Evolutionary conservation across 1,284 basidiomycete genomes (phyloP).

Genomic region (Rhodofomes roseus): DNA sequence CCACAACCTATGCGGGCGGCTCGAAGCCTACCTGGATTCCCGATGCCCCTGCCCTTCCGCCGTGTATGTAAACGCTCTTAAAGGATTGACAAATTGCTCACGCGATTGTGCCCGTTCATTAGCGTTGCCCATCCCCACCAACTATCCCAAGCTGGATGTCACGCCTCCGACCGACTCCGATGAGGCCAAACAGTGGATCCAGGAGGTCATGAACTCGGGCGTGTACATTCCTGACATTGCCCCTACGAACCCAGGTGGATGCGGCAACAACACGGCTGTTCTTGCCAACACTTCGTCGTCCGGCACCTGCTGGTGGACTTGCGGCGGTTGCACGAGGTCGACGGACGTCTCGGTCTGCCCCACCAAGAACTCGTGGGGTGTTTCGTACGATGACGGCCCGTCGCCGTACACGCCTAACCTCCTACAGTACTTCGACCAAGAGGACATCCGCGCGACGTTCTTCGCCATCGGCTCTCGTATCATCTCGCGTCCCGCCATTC

Average conservation of each 20-base stretch:
- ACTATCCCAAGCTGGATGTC: constrained; percentile 72
- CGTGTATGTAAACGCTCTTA: constrained; percentile 31
- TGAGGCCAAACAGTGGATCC: constrained; percentile 72
- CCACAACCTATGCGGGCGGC: constrained; percentile 39
- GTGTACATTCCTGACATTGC: constrained; percentile 52
- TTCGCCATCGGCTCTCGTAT: constrained; percentile 84
- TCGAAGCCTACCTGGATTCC: constrained; percentile 39
- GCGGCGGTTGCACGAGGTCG: constrained; percentile 66
- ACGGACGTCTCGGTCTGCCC: constrained; percentile 76
- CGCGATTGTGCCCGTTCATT: not conserved
- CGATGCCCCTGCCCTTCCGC: constrained; percentile 49
- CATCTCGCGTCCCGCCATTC: constrained; percentile 54
- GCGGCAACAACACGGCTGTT: constrained; percentile 57
- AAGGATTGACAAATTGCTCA: not conserved
- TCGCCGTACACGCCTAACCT: constrained; percentile 78
- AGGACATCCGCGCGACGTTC: constrained; percentile 79
- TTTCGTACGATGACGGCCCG: constrained; percentile 77
- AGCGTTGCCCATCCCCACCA: constrained; percentile 43
- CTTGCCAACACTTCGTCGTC: constrained; percentile 39
- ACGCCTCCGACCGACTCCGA: constrained; percentile 64
- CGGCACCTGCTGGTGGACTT: constrained; percentile 83
- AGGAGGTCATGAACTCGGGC: constrained; percentile 53
- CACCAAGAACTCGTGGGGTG: constrained; percentile 67
- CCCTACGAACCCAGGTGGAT: constrained; percentile 54
- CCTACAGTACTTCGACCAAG: constrained; percentile 61